These are phyloP conservation scores for Tillandsia leiboldiana DNA, from an alignment of 176 grass and related monocot species.

Conservation along the genomic window DNA sequence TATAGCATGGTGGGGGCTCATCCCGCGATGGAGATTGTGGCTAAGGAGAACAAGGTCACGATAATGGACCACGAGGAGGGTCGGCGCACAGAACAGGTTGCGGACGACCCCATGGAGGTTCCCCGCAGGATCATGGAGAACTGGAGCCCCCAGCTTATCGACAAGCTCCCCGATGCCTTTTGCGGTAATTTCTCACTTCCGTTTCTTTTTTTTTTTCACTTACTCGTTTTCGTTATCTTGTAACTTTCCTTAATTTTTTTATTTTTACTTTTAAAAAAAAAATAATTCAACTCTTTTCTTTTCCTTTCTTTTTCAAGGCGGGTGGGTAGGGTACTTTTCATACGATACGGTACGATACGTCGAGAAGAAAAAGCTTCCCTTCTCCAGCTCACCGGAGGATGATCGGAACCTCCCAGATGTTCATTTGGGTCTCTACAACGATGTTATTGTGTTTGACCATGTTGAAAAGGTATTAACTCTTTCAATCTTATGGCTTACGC, in stretches of 20 bases:
- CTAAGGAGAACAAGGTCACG: slow-evolving; percentile 50
- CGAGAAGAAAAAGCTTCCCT: slow-evolving; percentile 78
- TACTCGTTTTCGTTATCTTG: not conserved
- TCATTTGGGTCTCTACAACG: slow-evolving; percentile 73
- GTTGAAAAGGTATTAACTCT: slow-evolving; percentile 57
- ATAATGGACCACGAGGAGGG: slow-evolving; percentile 60
- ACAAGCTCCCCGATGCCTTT: slow-evolving; percentile 46
- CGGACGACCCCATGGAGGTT: slow-evolving; percentile 58
- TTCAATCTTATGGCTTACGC: not conserved
- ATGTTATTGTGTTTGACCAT: slow-evolving; percentile 80
- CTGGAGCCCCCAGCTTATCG: slow-evolving; percentile 54
- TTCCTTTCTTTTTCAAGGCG: slow-evolving; percentile 34
- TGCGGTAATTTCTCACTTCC: slow-evolving; percentile 12
- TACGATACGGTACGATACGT: slow-evolving; percentile 78
- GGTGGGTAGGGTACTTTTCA: slow-evolving; percentile 86
- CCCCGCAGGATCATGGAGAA: slow-evolving; percentile 60
- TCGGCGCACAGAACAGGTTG: slow-evolving; percentile 36
- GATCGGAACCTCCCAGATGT: slow-evolving; percentile 71
- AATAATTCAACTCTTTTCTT: too few species aligned
- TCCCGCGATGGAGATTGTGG: slow-evolving; percentile 57
- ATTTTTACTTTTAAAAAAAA: not conserved
- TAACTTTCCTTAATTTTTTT: not conserved
- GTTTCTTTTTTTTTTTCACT: not conserved
- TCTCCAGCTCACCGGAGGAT: slow-evolving; percentile 52
- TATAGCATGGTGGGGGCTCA: slow-evolving; percentile 68